Conservation (phyloP, 768 basidiomycete species). For the Amanita molliuscula region DNA sequence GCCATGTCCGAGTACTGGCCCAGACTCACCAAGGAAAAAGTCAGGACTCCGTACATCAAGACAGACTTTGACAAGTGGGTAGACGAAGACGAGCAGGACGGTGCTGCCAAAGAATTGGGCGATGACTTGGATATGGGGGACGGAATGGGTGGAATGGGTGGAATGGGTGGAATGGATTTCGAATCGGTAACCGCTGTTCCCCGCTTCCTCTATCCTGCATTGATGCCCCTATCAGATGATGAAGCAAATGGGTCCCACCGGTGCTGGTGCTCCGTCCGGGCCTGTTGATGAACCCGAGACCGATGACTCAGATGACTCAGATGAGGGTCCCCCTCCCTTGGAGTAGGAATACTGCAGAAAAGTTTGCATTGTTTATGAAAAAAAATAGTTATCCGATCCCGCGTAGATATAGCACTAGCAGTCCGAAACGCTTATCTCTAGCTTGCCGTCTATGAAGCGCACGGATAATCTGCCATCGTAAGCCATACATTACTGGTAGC, state of each 20-base stretch:
- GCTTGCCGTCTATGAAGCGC: slow-evolving; percentile 30
- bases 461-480: slow-evolving; percentile 30
- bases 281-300: slow-evolving; percentile 15
- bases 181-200: slow-evolving; percentile 35
- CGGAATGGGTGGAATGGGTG: slow-evolving; percentile 51
- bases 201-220: neutral
- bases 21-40: slow-evolving; percentile 82
- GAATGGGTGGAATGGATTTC: slow-evolving; percentile 47
- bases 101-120: slow-evolving; percentile 28
- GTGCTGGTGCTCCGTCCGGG: slow-evolving; percentile 12
- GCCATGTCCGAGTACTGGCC: slow-evolving; percentile 79
- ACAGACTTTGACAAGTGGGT: slow-evolving; percentile 95
- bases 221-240: slow-evolving; percentile 29
- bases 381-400: too few relatives aligned
- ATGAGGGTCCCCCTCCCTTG: neutral
- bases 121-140: slow-evolving; percentile 48
- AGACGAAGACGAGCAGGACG: slow-evolving; percentile 95
- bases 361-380: neutral
- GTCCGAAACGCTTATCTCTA: slow-evolving; percentile 31
- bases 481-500: neutral
- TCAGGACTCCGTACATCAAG: slow-evolving; percentile 75
- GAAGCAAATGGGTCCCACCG: slow-evolving; percentile 33
- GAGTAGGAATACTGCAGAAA: slow-evolving; percentile 1
- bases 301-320: slow-evolving; percentile 9
- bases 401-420: too few relatives aligned